A percentile compares a stretch with the other conserved stretches of the same genome.
Conservation (phyloP, 164 flowering plant species). For the Paratinospora sagittata region DNA sequence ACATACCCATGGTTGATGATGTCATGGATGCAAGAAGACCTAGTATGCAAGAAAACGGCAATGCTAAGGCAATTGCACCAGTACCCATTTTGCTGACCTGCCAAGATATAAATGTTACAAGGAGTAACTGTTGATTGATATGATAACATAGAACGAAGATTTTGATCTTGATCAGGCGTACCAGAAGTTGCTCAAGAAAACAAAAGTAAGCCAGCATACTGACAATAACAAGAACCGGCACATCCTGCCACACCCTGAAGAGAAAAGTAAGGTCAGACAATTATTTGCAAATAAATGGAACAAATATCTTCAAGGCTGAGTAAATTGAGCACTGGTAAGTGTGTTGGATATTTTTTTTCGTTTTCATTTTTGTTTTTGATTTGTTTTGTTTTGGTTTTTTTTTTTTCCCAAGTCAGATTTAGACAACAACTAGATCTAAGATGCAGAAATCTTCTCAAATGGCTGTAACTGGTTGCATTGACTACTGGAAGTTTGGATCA, state of each 20-base stretch:
- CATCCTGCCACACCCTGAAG: conserved; percentile 87
- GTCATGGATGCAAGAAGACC: conserved; percentile 93
- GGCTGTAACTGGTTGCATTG: too few relatives aligned
- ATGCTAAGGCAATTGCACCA: conserved; percentile 77
- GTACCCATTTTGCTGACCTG: conserved; percentile 76
- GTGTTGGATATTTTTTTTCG: too few relatives aligned
- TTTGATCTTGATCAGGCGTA: conserved; percentile 33
- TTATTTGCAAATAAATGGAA: neutral
- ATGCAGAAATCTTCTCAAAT: neutral
- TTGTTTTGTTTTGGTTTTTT: too few relatives aligned
- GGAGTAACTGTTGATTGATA: neutral
- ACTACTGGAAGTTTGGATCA: too few relatives aligned
- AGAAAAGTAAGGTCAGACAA: conserved; percentile 14
- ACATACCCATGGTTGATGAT: conserved; percentile 88
- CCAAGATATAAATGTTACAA: conserved; percentile 3
- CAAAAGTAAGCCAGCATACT: conserved; percentile 98
- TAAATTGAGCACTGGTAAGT: neutral
- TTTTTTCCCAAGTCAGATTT: neutral
- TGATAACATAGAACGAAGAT: neutral
- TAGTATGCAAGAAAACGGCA: conserved; percentile 85
- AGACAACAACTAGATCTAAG: neutral
- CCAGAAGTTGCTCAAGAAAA: conserved; percentile 96
- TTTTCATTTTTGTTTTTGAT: too few relatives aligned
- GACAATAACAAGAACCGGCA: conserved; percentile 83
- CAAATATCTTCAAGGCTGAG: neutral